phyloP scores from a whole-genome alignment of 164 flowering plant genomes.

The Brasenia schreberi region DNA sequence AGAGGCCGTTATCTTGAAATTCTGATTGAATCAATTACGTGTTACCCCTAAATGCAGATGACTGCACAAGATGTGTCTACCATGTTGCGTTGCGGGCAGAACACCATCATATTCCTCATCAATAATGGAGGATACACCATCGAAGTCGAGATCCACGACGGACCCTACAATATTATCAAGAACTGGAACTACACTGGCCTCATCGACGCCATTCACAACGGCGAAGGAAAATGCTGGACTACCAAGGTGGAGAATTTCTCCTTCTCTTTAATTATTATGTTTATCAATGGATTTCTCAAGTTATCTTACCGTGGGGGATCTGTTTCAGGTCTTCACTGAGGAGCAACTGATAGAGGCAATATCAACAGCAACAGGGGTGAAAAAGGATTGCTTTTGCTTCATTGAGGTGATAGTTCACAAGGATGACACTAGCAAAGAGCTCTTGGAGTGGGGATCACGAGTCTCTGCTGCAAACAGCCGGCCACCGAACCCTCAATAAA shows the following conservation, averaged over 20 bases:
- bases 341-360: constrained; percentile 64
- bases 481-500: constrained; percentile 64
- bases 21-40: no score
- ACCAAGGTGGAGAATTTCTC: no score
- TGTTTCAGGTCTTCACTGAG: constrained; percentile 38
- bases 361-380: constrained; percentile 35
- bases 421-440: no score
- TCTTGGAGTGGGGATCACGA: constrained; percentile 73
- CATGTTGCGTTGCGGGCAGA: constrained; percentile 62
- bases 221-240: constrained; percentile 6
- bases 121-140: constrained; percentile 87
- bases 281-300: no score
- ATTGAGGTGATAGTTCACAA: no score
- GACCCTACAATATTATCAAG: constrained; percentile 80
- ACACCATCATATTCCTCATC: constrained; percentile 58
- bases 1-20: no score
- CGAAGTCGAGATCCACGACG: constrained; percentile 21
- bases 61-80: constrained; percentile 81
- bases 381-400: constrained; percentile 4
- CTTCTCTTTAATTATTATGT: no score
- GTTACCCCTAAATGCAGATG: constrained; percentile 21
- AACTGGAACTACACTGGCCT: constrained; percentile 76
- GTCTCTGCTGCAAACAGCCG: constrained; percentile 63
- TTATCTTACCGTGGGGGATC: no score
- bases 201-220: constrained; percentile 7